These are phyloP conservation scores for Centaurea solstitialis DNA, from an alignment of 129 eudicot genomes.

Conservation along the genomic window DNA sequence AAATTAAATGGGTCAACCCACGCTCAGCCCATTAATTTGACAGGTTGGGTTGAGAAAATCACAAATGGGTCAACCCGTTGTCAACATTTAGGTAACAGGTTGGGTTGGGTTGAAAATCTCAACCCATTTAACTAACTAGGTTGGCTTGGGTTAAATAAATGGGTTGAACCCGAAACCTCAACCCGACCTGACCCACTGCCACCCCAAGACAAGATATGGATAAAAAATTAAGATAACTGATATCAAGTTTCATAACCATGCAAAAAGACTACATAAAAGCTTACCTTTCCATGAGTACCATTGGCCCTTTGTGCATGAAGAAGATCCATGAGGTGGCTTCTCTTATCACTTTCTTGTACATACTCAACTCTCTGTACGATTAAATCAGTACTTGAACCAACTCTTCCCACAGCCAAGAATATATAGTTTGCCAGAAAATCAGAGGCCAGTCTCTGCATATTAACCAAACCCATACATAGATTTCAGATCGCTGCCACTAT, in stretches of 20 bases:
- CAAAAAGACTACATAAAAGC: not conserved
- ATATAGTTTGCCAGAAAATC: conserved; percentile 76
- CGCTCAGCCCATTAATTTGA: too few species aligned
- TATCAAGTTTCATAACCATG: not conserved
- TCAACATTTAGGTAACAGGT: too few species aligned
- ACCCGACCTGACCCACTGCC: too few species aligned
- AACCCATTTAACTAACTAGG: too few species aligned
- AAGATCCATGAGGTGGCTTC: conserved; percentile 89
- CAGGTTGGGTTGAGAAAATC: too few species aligned
- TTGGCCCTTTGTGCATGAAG: conserved; percentile 82
- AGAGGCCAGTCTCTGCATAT: conserved; percentile 78
- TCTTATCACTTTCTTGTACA: conserved; percentile 82
- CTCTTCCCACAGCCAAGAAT: conserved; percentile 92
- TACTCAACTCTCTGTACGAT: conserved; percentile 85
- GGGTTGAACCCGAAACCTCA: too few species aligned
- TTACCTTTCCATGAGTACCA: conserved; percentile 75
- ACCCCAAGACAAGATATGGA: too few species aligned
- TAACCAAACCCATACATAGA: not conserved
- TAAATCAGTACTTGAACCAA: conserved; percentile 90
- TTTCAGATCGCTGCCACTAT: not conserved
- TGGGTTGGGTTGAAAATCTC: too few species aligned
- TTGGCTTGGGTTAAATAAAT: too few species aligned
- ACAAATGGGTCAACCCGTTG: too few species aligned
- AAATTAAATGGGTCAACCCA: too few species aligned
- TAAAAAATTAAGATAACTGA: not conserved